These are phyloP conservation scores for Meyerozyma sp. DNA, from an alignment of 1,139 yeast genomes.

Conservation along the genomic window DNA sequence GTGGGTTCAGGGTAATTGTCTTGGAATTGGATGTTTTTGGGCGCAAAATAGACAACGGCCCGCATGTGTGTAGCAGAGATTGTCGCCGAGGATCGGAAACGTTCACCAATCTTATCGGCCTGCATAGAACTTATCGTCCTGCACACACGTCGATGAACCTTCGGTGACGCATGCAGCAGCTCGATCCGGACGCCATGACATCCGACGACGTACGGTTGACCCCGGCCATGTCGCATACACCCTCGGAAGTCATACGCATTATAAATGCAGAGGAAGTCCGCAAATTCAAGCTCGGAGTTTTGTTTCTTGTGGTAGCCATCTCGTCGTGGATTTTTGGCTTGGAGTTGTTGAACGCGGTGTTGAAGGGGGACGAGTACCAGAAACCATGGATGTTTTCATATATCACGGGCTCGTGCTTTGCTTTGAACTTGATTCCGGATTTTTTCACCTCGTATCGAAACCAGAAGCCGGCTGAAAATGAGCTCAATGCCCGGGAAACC, in stretches of 20 bases:
- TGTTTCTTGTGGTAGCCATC: conserved; percentile 36
- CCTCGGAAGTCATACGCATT: conserved; percentile 33
- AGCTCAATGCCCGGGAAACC: conserved; percentile 28
- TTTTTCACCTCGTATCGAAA: conserved; percentile 3
- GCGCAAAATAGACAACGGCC: background rate
- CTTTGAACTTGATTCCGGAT: conserved; percentile 41
- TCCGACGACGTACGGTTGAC: background rate
- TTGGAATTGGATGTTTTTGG: background rate
- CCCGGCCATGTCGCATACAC: background rate
- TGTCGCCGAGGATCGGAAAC: too few species aligned
- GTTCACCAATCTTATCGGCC: too few species aligned
- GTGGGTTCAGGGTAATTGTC: background rate
- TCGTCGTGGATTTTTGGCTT: conserved; percentile 45
- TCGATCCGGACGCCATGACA: background rate
- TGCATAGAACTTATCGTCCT: too few species aligned
- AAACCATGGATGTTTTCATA: conserved; percentile 47
- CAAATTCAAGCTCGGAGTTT: conserved; percentile 39
- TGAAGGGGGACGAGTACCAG: conserved; percentile 42
- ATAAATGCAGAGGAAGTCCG: conserved; percentile 41
- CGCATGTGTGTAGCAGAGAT: background rate
- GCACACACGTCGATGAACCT: background rate
- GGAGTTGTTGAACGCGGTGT: conserved; percentile 43
- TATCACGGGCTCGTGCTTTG: conserved; percentile 42
- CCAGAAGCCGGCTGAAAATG: conserved; percentile 5
- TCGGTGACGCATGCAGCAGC: background rate